phyloP scores from a whole-genome alignment of 176 grass and related monocot species.

The Themeda triandra region DNA sequence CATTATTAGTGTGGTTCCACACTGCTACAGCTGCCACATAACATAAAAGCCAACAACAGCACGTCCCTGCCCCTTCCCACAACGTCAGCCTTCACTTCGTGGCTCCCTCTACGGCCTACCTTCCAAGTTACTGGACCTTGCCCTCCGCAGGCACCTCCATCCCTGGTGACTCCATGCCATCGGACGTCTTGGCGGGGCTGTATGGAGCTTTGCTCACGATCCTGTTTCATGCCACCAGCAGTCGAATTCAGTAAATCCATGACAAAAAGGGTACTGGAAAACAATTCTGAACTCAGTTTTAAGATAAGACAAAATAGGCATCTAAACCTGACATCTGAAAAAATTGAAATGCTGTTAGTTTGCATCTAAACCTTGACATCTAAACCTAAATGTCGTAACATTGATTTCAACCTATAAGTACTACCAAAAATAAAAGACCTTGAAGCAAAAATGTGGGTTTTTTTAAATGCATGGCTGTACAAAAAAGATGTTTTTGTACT shows the following conservation, averaged over 20 bases:
- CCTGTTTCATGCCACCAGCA: constrained; percentile 33
- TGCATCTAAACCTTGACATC: too few species aligned
- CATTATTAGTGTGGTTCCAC: constrained; percentile 41
- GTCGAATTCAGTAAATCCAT: not conserved
- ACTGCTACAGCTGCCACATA: not conserved
- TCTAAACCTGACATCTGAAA: not conserved
- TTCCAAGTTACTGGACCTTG: constrained; percentile 47
- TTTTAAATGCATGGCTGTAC: not conserved
- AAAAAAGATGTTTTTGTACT: not conserved
- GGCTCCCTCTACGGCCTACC: not conserved
- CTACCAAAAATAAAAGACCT: not conserved
- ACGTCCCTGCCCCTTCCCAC: not conserved
- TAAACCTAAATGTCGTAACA: too few species aligned
- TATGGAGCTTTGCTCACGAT: constrained; percentile 82
- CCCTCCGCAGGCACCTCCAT: constrained; percentile 30
- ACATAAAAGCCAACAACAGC: not conserved
- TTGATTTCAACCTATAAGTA: not conserved
- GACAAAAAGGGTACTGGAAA: not conserved
- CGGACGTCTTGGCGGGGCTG: constrained; percentile 42
- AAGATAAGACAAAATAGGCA: not conserved
- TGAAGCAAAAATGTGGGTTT: not conserved
- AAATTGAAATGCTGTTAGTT: not conserved
- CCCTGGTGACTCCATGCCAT: constrained; percentile 49
- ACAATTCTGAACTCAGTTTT: not conserved
- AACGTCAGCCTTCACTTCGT: constrained; percentile 22